These are phyloP conservation scores for Ophiostoma ulmi DNA, from an alignment of 2,329 filamentous ascomycete genomes.

Conservation along the genomic window DNA sequence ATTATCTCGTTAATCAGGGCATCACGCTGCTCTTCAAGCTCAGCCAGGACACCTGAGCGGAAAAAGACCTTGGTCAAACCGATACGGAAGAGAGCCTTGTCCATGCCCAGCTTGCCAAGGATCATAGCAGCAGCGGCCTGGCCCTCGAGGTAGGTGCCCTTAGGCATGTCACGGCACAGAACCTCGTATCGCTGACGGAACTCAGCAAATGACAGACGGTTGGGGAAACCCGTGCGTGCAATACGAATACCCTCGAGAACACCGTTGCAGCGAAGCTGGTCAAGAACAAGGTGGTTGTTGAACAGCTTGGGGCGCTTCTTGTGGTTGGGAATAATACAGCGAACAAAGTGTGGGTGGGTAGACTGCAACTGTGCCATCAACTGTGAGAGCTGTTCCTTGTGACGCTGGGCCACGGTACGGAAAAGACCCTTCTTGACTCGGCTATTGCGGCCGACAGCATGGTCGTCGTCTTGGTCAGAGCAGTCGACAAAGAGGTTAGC, in stretches of 20 bases:
- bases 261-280: slow-evolving; percentile 97
- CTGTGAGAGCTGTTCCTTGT: slow-evolving; percentile 97
- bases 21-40: slow-evolving; percentile 93
- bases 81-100: slow-evolving; percentile 82
- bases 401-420: slow-evolving; percentile 89
- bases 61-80: slow-evolving; percentile 98
- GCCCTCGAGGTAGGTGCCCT: slow-evolving; percentile 66
- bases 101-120: slow-evolving; percentile 80
- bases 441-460: slow-evolving; percentile 57
- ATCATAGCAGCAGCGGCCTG: slow-evolving; percentile 81
- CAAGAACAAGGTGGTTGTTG: slow-evolving; percentile 83
- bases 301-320: slow-evolving; percentile 95
- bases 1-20: slow-evolving; percentile 90
- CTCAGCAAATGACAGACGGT: slow-evolving; percentile 83
- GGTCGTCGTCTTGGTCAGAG: slow-evolving; percentile 68
- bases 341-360: slow-evolving; percentile 96
- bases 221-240: slow-evolving; percentile 93
- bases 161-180: slow-evolving; percentile 55
- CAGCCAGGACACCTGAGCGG: slow-evolving; percentile 88
- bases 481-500: slow-evolving; percentile 84
- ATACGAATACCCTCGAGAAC: slow-evolving; percentile 98
- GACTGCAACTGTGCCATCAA: slow-evolving; percentile 91
- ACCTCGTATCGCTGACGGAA: slow-evolving; percentile 96
- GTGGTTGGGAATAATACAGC: slow-evolving; percentile 96
- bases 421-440: slow-evolving; percentile 96